These are phyloP conservation scores for Cucumis sativus DNA, from an alignment of 306 rosid species.

Conservation along the genomic window DNA sequence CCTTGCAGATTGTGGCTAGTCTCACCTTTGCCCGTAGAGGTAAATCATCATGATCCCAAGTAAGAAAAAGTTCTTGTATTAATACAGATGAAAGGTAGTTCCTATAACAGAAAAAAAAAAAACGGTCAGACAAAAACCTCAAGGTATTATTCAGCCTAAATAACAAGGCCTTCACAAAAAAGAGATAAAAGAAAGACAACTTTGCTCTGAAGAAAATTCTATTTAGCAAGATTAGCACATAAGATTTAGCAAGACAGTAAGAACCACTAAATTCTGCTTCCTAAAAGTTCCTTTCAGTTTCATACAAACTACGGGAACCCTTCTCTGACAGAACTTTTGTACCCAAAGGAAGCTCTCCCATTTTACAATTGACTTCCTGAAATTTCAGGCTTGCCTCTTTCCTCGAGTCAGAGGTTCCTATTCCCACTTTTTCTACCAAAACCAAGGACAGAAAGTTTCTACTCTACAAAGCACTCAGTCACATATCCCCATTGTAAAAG, in stretches of 20 bases:
- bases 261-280: not conserved
- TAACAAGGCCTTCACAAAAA: not conserved
- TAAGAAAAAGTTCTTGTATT: conserved; percentile 91
- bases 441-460: not conserved
- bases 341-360: not conserved
- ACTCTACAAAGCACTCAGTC: not conserved
- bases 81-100: conserved; percentile 93
- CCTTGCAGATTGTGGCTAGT: not conserved
- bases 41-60: conserved; percentile 97
- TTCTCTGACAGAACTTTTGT: not conserved
- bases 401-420: not conserved
- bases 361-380: not conserved
- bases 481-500: not conserved
- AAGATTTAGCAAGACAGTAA: not conserved
- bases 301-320: not conserved
- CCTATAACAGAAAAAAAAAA: conserved; percentile 29
- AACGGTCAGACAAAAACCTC: not conserved
- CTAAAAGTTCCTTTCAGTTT: not conserved
- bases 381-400: not conserved
- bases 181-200: not conserved
- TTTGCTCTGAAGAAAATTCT: not conserved
- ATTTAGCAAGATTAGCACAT: not conserved
- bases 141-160: not conserved
- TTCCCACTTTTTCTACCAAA: not conserved
- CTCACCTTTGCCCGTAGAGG: conserved; percentile 74